These are phyloP conservation scores for Pichia rugopelliculosa DNA, from an alignment of 805 yeast genomes.

Conservation along the genomic window DNA sequence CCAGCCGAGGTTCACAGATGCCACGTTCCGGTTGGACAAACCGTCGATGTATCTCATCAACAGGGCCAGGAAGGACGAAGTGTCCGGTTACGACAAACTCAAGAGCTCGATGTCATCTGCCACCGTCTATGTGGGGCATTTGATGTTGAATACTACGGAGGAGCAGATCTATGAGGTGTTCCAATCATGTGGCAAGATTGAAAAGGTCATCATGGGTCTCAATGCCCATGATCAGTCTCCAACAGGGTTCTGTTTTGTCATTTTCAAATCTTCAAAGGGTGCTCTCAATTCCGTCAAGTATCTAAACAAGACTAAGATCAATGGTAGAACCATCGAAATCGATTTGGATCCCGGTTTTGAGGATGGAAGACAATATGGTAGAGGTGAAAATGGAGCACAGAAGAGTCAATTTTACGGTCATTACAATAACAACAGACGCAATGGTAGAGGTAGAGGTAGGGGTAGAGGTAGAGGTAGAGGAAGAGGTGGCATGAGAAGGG, in stretches of 20 bases:
- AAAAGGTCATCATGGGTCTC: slow-evolving; percentile 85
- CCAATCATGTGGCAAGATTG: slow-evolving; percentile 71
- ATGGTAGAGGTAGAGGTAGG: slow-evolving; percentile 14
- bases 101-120: slow-evolving; percentile 57
- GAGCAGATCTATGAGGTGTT: slow-evolving; percentile 89
- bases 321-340: slow-evolving; percentile 72
- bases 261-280: slow-evolving; percentile 58
- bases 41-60: slow-evolving; percentile 64
- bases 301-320: slow-evolving; percentile 73
- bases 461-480: slow-evolving; percentile 17
- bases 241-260: slow-evolving; percentile 93
- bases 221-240: slow-evolving; percentile 89
- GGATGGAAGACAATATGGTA: slow-evolving; percentile 93
- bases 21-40: slow-evolving; percentile 60
- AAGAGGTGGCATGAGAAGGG: not conserved
- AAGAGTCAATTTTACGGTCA: slow-evolving; percentile 21
- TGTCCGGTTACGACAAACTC: slow-evolving; percentile 52
- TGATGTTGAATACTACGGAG: slow-evolving; percentile 87
- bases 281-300: slow-evolving; percentile 80
- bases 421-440: slow-evolving; percentile 7
- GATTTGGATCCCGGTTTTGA: slow-evolving; percentile 95
- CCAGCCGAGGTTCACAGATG: slow-evolving; percentile 48
- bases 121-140: slow-evolving; percentile 86
- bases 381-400: slow-evolving; percentile 92
- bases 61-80: slow-evolving; percentile 50